Evolutionary conservation across 73 alveolate genomes (phyloP), one percentile per base, ranked within the genome.

Genomic region (Stentor roeselii): DNA sequence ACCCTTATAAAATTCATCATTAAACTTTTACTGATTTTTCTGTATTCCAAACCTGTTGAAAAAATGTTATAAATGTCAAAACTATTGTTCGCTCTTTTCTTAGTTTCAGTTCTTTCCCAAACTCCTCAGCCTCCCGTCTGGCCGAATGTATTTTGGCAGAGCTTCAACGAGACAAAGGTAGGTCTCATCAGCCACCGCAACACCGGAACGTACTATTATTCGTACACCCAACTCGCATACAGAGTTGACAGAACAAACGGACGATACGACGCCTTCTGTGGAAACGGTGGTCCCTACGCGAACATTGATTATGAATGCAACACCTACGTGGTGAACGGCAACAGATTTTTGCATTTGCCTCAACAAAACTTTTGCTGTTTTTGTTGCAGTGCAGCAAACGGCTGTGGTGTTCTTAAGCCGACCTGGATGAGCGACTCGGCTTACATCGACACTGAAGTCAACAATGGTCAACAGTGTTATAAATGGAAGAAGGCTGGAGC

Each of bases 381-480:
- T 58, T 88, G 94, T 84, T 88, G 94, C 74, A 59, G 59, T 15
- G 83, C 83, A 4, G 89, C 87, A 78, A 89, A 85, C 82, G 94
- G 91, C 34, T 88, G 94, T 41, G 90, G 91, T 41, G 75, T 88
- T 83, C 94, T 88, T 85, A 78, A 78, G 59, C 87, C 84, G 27
- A 75, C 75, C 77, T 88, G 94, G 94, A 4, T 60, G 11, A 14
- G 30, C 6, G 30, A 60, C 30, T 50, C 67, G 21, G 34, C 80
- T 67, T 67, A 21, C 34, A 21, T 67, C 11, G 41, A 32, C 27
- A 67, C 80, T 21, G 37, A 21, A 67, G 37, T 32, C 34, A n/a
- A 67, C 11, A 34, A 67, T 30, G 80, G 80, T 0, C 27, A 27
- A 0, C 80, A 0, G 34, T 15, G 42, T 67, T 67, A 67, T 67